Base-by-base conservation (phyloP, 2,329 filamentous ascomycete genomes). In the Calonectria pauciramosa region DNA sequence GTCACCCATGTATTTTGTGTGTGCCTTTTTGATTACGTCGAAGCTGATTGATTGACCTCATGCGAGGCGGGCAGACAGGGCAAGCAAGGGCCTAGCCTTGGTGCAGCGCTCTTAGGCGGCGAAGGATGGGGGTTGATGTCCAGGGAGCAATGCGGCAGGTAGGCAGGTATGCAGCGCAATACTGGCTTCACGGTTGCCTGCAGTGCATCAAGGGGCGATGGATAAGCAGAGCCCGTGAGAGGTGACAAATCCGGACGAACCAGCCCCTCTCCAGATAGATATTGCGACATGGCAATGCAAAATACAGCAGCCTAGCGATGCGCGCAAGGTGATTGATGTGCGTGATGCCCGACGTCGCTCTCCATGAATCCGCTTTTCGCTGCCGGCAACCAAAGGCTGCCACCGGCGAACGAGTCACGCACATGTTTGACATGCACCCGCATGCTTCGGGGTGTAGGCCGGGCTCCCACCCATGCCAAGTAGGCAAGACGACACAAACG, bases 11-110 rank as follows among this genome's bases (percentile, higher is more conserved):
- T 70, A 47, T 64, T 69, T 68, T 76, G 67, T 72, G 72, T 68
- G 73, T 60, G 67, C 51, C 34, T 76, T 59, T 47, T 75, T 71
- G 59, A 76, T 72, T 78, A 73, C 75, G 66, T 59, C 60, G 56
- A 72, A 68, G 71, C 68, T 78, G 68, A 77, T 75, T 78, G 73
- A 75, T 63, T 72, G 70, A 68, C 34, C 49, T 64, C 23, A 56
- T 59, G 71, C 49, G 47, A 69, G 71, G 56, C 71, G 71, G 68
- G 68, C 36, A 63, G 34, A 38, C 56, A 71, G 68, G 59, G 60
- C 68, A 66, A 64, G 68, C 34, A 66, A 54, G 59, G 59, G 59
- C 59, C 68, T 47, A 30, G 34, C 34, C 36, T 26, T 16, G 32
- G 34, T 60, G 34, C 32, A 36, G 32, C 26, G 14, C 36, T 41